Evolutionary conservation across 768 basidiomycete genomes (phyloP).

Genomic region (Hebeloma cylindrosporum): DNA sequence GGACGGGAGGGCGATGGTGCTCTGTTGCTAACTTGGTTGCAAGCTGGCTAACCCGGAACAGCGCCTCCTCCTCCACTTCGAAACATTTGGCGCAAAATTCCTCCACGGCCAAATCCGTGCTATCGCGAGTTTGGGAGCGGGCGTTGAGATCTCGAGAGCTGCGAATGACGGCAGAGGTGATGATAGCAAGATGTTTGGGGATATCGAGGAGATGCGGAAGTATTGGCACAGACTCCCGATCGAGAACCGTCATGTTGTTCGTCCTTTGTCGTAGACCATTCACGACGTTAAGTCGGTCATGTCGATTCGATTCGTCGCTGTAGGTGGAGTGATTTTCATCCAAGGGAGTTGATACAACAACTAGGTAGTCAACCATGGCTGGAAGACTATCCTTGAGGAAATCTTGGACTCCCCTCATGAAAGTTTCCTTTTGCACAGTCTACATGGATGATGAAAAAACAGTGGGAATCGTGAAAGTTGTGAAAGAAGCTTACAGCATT

Average conservation of each 20-base stretch:
- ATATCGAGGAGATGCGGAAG: conserved; percentile 77
- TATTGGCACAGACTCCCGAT: conserved; percentile 69
- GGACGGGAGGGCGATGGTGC: conserved; percentile 19
- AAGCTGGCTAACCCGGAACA: conserved; percentile 64
- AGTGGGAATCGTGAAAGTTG: not conserved
- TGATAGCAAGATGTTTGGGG: conserved; percentile 72
- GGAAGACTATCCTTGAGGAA: conserved; percentile 64
- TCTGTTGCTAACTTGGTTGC: conserved; percentile 38
- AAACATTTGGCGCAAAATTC: conserved; percentile 63
- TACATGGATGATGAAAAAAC: conserved; percentile 22
- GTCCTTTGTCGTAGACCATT: conserved; percentile 60
- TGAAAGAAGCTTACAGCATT: conserved; percentile 53
- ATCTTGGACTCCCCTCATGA: conserved; percentile 74
- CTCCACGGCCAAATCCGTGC: conserved; percentile 43
- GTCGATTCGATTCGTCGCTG: conserved; percentile 37
- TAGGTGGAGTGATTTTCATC: conserved; percentile 27
- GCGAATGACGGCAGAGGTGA: conserved; percentile 76
- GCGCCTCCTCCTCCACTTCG: conserved; percentile 69
- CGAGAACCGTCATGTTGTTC: conserved; percentile 52
- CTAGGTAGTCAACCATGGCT: conserved; percentile 79
- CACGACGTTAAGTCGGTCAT: conserved; percentile 53
- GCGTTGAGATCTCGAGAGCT: conserved; percentile 47
- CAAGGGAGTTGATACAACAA: conserved; percentile 63
- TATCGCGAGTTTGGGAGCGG: conserved; percentile 29
- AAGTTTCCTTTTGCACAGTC: conserved; percentile 75